Conservation (phyloP, 2,329 filamentous ascomycete species). For the Fusarium palustre region DNA sequence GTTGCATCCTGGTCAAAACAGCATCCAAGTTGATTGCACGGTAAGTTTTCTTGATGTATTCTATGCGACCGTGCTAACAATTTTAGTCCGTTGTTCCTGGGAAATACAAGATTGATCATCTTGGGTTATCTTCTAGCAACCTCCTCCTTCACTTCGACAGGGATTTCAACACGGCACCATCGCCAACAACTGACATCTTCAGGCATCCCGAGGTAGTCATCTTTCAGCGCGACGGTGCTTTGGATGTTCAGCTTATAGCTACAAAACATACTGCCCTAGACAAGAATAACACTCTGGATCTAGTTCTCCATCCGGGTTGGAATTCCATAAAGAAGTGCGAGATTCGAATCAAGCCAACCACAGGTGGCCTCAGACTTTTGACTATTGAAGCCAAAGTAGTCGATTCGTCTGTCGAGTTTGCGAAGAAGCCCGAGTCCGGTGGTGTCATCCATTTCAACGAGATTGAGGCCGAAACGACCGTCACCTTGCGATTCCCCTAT, state of each 20-base stretch:
- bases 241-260: constrained; percentile 75
- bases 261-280: constrained; percentile 82
- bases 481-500: constrained; percentile 80
- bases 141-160: constrained; percentile 75
- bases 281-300: constrained; percentile 79
- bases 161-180: constrained; percentile 60
- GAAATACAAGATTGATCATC: constrained; percentile 78
- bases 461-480: constrained; percentile 58
- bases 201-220: constrained; percentile 73
- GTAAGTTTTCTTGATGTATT: constrained; percentile 42
- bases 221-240: constrained; percentile 75
- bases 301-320: constrained; percentile 79
- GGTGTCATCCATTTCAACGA: constrained; percentile 64
- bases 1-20: constrained; percentile 63
- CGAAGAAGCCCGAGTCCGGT: constrained; percentile 65
- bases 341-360: constrained; percentile 71
- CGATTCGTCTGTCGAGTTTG: constrained; percentile 56
- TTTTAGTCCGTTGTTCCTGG: constrained; percentile 74
- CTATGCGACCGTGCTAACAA: constrained; percentile 44
- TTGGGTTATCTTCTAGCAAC: constrained; percentile 73
- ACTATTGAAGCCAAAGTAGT: constrained; percentile 69
- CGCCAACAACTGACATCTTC: constrained; percentile 64
- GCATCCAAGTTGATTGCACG: constrained; percentile 52
- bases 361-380: constrained; percentile 72
- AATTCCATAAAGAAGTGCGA: constrained; percentile 73